A percentile compares a stretch with the other conserved stretches of the same genome.
Conservation (phyloP, 2,329 filamentous ascomycete species). For the Parascedosporium putredinis region DNA sequence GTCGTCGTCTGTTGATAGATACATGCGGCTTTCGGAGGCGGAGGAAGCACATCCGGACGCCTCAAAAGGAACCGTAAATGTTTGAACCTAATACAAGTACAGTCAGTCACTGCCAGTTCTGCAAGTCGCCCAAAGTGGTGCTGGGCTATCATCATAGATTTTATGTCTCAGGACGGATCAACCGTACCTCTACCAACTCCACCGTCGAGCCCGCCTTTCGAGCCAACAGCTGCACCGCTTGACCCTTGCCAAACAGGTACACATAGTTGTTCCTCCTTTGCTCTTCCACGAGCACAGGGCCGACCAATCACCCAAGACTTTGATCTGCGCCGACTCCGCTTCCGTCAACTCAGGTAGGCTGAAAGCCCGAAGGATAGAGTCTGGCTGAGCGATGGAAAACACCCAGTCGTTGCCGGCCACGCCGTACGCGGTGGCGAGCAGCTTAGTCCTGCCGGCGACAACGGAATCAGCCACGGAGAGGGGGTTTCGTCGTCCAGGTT, state of each 20-base stretch:
- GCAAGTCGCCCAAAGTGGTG: too few species aligned
- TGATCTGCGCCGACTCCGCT: constrained; percentile 21
- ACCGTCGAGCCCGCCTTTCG: constrained; percentile 17
- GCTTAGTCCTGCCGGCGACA: constrained; percentile 32
- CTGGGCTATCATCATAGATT: not conserved
- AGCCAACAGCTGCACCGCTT: constrained; percentile 27
- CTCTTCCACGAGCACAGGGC: constrained; percentile 35
- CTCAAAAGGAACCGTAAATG: constrained; percentile 29
- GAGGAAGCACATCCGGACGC: constrained; percentile 32
- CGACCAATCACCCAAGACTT: constrained; percentile 34
- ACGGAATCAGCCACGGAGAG: constrained; percentile 21
- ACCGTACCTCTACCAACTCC: constrained; percentile 27
- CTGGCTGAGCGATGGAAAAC: constrained; percentile 30
- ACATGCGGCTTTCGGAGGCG: constrained; percentile 22
- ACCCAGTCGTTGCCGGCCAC: constrained; percentile 25
- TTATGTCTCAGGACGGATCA: not conserved
- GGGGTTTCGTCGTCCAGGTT: constrained; percentile 19
- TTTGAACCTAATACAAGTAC: constrained; percentile 24
- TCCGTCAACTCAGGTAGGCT: constrained; percentile 22
- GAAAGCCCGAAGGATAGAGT: constrained; percentile 30
- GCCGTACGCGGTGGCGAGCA: constrained; percentile 28
- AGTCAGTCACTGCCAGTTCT: not conserved
- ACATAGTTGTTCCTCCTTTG: constrained; percentile 29
- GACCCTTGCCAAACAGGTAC: constrained; percentile 33
- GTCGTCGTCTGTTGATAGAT: constrained; percentile 28